Base-by-base conservation (phyloP, 1,284 basidiomycete species). In the Farysia itapuensis region DNA sequence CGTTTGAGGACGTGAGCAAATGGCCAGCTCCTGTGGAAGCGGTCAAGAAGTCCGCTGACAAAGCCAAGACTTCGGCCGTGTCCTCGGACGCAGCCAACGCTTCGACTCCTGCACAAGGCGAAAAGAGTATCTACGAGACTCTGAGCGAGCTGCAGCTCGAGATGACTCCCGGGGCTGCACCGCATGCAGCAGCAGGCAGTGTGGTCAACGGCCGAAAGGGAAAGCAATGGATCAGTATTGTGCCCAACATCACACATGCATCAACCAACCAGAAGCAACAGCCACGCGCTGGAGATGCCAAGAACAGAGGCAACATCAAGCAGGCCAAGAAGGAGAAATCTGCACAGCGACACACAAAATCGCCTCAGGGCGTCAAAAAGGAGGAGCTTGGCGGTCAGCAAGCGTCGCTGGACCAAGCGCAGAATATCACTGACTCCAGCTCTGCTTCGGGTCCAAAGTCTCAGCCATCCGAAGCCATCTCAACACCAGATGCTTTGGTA, bases 161-260 rank as follows among this genome's bases (percentile, higher is more conserved):
- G 15, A 42, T 60, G 2, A 50, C 56, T 1, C 56, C 56, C 14
- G 49, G 48, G 23, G 30, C 39, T 22, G 37, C 33, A 31, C 20
- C 32, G 8, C 41, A 53, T 24, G 34, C 33, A 9, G 4, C 39
- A 5, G 35, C 31, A 14, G 26, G 30, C 3, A 36, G 25, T 23
- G 50, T 42, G 4, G 47, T 35, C 18, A 31, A 18, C n/a, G 43
- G 34, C 8, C 43, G 39, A 20, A 66, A 66, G 29, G 64, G 60
- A 1, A 64, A 64, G 38, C 50, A 60, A 39, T 69, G 66, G 66
- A 63, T 69, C 24, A 34, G 59, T 8, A 66, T 69, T 36, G 15
- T 69, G 25, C 66, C 66, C 14, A 51, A 57, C 25, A 58, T 69
- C 28, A 69, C 65, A 19, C 59, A 51, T 14, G 26, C 26, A 28